Evolutionary conservation across 2,329 filamentous ascomycete species (phyloP).

Genomic region (Diaporthe sp.): DNA sequence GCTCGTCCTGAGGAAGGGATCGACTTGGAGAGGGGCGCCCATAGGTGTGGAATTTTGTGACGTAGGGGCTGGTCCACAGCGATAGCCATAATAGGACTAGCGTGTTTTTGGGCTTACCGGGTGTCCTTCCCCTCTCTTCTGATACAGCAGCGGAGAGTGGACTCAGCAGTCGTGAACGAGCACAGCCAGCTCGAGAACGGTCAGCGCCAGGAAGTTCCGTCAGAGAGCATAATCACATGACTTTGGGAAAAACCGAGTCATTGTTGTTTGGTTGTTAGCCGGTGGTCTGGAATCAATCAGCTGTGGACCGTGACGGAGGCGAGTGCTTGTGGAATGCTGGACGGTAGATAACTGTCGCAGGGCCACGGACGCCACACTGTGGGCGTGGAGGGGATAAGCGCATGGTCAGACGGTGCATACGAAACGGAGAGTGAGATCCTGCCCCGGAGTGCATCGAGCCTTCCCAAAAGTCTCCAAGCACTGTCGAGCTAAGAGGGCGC

Average conservation of each 20-base stretch:
- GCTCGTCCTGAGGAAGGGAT: slow-evolving; percentile 1
- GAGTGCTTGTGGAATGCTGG: slow-evolving; percentile 15
- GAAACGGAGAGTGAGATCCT: slow-evolving; percentile 19
- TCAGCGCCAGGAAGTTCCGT: background rate
- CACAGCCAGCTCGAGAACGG: background rate
- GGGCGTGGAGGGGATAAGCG: background rate
- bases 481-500: slow-evolving; percentile 17
- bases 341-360: slow-evolving; percentile 10
- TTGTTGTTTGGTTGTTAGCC: background rate
- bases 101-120: background rate
- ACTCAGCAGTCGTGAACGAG: background rate
- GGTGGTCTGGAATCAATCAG: slow-evolving; percentile 1
- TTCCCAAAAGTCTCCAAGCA: slow-evolving; percentile 21
- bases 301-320: slow-evolving; percentile 5
- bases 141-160: background rate
- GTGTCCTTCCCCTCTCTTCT: background rate
- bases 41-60: slow-evolving; percentile 16
- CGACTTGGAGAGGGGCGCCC: too few species aligned
- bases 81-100: background rate
- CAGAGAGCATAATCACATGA: background rate
- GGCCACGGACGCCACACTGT: slow-evolving; percentile 17
- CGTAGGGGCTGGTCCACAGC: slow-evolving; percentile 7
- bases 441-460: slow-evolving; percentile 14
- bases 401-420: slow-evolving; percentile 18
- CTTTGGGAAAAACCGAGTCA: background rate